Evolutionary conservation across 257 asterid genomes (phyloP).

Genomic region (Primulina eburnea): DNA sequence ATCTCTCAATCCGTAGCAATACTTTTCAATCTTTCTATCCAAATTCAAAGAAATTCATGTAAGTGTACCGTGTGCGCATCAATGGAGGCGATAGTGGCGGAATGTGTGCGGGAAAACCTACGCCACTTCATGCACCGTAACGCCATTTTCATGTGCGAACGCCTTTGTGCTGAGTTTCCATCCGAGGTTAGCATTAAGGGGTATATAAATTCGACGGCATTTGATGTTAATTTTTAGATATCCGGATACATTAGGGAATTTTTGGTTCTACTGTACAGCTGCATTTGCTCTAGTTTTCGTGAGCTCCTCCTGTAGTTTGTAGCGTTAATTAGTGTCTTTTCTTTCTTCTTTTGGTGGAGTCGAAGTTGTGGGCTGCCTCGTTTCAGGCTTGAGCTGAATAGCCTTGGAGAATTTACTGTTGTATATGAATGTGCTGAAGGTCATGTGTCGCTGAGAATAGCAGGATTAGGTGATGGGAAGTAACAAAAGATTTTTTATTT

Average conservation of each 20-base stretch:
- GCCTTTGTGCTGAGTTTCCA: slow-evolving; percentile 91
- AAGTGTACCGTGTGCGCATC: slow-evolving; percentile 16
- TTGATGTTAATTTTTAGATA: neutral
- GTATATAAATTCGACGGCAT: neutral
- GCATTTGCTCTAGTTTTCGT: neutral
- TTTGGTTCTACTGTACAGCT: slow-evolving; percentile 8
- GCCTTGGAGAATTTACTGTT: slow-evolving; percentile 13
- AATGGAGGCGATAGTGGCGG: slow-evolving; percentile 74
- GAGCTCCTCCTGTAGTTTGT: slow-evolving; percentile 9
- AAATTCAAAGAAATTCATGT: neutral
- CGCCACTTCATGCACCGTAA: slow-evolving; percentile 69
- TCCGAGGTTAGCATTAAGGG: slow-evolving; percentile 57
- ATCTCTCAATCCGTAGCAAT: neutral
- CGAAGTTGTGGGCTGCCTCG: neutral
- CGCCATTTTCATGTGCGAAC: slow-evolving; percentile 90
- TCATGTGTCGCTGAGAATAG: slow-evolving; percentile 15
- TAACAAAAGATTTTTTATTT: neutral
- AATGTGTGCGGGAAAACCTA: slow-evolving; percentile 66
- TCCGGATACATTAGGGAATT: neutral
- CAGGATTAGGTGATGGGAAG: neutral
- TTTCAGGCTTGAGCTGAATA: slow-evolving; percentile 24
- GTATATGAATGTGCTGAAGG: slow-evolving; percentile 5
- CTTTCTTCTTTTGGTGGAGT: neutral
- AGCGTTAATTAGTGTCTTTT: neutral
- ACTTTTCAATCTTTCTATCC: neutral